These are phyloP conservation scores for Pisolithus sp. DNA, from an alignment of 768 basidiomycete species.

Conservation along the genomic window DNA sequence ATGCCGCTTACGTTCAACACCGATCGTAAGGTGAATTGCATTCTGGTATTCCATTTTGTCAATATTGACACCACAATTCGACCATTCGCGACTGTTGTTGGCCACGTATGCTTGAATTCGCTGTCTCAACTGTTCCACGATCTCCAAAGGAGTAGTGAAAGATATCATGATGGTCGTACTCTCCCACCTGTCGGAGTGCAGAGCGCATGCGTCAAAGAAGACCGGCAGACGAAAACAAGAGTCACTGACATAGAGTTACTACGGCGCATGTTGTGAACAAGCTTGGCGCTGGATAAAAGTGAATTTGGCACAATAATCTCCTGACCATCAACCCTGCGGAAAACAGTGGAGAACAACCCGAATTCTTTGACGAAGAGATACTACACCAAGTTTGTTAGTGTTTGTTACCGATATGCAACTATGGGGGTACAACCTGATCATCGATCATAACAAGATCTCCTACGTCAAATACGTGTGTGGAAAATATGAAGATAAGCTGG, in stretches of 20 bases:
- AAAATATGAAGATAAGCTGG: constrained; percentile 79
- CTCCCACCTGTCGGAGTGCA: constrained; percentile 46
- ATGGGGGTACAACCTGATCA: constrained; percentile 39
- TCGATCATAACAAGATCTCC: constrained; percentile 82
- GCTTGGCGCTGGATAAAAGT: constrained; percentile 59
- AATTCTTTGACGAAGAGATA: constrained; percentile 58
- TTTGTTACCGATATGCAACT: background rate
- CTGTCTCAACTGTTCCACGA: constrained; percentile 58
- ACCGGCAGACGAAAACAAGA: background rate
- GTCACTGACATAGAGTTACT: constrained; percentile 61
- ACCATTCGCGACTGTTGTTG: constrained; percentile 71
- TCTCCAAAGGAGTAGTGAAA: constrained; percentile 66
- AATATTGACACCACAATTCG: constrained; percentile 54
- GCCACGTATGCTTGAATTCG: constrained; percentile 54
- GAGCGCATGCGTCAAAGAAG: background rate
- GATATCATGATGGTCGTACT: constrained; percentile 58
- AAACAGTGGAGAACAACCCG: constrained; percentile 73
- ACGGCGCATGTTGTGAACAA: constrained; percentile 73
- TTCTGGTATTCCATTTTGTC: constrained; percentile 80
- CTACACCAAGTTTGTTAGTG: background rate
- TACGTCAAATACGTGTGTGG: constrained; percentile 81
- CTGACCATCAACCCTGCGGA: constrained; percentile 75
- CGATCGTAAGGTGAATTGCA: constrained; percentile 56
- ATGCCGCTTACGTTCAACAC: constrained; percentile 58
- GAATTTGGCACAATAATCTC: constrained; percentile 77